Evolutionary conservation across 2,329 filamentous ascomycete genomes (phyloP), one percentile per base, ranked within the genome.

Genomic region (Fusarium oxysporum): DNA sequence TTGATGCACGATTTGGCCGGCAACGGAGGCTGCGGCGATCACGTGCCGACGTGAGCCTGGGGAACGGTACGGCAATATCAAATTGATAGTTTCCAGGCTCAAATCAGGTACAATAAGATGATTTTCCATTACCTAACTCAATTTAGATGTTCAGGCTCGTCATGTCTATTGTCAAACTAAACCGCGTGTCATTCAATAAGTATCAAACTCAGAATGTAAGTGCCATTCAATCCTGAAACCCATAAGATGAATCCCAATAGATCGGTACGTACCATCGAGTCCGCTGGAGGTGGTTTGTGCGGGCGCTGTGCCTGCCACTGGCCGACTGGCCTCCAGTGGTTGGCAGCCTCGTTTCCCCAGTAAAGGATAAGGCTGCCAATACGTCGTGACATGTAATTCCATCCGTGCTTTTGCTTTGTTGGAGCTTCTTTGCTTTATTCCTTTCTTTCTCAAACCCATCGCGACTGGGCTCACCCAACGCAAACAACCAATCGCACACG

Each of bases 301-400:
- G 16, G 40, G 33, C 19, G 23, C 33, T n/a, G 28, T 28, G 30
- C 28, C 30, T 57, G 30, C 23, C n/a, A 57, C 40, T 72, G 62
- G 57, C 58, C 41, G 60, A 40, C 28, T 16, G 16, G 48, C 19
- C 19, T 40, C 19, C 48, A 57, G 37, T 70, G 56, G 33, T n/a
- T 40, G 50, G 71, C 73, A 77, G 76, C 76, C 76, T 78, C 56
- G 73, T 75, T 77, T 74, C 71, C 64, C 66, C 66, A 63, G 72
- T 74, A 68, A 78, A 74, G 73, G 50, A 54, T 72, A 69, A 78
- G 76, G 76, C 74, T 78, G 74, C 72, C 54, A 77, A 66, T 70
- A 64, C 62, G 71, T 70, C 73, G 72, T 76, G 70, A 74, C 72
- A 71, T 69, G 50, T 53, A 48, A 68, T 53, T 60, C 58, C 55